Evolutionary conservation across 192 early-diverging fungal genomes (phyloP), one percentile per base, ranked within the genome.

Genomic region (Geosiphon pyriformis): DNA sequence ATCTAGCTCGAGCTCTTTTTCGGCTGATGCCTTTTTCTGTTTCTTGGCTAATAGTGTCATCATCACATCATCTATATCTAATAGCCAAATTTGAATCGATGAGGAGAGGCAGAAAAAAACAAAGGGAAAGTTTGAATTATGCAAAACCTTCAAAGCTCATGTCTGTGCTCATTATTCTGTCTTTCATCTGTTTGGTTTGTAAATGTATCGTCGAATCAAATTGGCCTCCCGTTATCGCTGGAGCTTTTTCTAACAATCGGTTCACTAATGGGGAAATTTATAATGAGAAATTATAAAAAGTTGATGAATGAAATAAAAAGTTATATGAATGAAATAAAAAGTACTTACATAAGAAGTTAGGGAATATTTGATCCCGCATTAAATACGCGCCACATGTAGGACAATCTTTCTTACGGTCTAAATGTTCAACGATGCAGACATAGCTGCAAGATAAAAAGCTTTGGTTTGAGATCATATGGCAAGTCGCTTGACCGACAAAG

Each of bases 301-400:
- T 54, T 17, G 46, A 48, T 58, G 51, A 53, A 50, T 20, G 11
- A 7, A 49, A 37, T 20, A 46, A 59, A 25, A 64, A 52, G 15
- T 71, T 49, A 48, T 59, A 37, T 22, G 11, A 6, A 61, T 12
- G n/a, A n/a, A n/a, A n/a, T n/a, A 25, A 23, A 12, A 27, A 1
- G n/a, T 23, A 73, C 78, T 77, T 72, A 87, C 88, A 69, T 68
- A 82, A 73, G 71, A 91, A 92, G 74, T 94, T 95, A 15, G 93
- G 93, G 65, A 81, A 92, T 49, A 94, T 90, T 65, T 93, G 81
- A 68, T 85, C 81, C 29, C 75, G 59, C 32, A 65, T 77, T 15
- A 94, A 67, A 32, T 78, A 37, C 12, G 74, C 68, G 60, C 77
- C 67, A 72, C 94, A 95, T 0, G 80, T 74, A 1, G 94, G 94